Evolutionary conservation across 192 early-diverging fungal genomes (phyloP), one percentile per base, ranked within the genome.

Genomic region (Gamsiella multidivaricata): DNA sequence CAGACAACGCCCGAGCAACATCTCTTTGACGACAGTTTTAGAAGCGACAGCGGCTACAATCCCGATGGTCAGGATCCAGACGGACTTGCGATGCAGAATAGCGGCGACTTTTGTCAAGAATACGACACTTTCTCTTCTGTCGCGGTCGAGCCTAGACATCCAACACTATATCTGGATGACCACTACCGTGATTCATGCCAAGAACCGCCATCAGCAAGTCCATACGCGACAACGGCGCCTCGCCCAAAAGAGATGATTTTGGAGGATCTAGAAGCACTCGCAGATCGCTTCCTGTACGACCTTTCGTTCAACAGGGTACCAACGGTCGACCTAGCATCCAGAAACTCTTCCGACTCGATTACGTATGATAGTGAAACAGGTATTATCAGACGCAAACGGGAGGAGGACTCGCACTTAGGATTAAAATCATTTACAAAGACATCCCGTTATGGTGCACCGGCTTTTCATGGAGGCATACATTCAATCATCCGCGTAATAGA

Each of bases 171-270:
- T 4, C 6, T 55, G 31, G 33, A 34, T 28, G 32, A 17, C 3
- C 29, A 20, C n/a, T 46, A 14, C 43, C 15, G n/a, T n/a, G 43
- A 46, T 46, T 46, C 4, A 14, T 14, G 6, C 14, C 43, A 46
- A n/a, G n/a, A n/a, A n/a, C n/a, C n/a, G 32, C 7, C 32, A 18
- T 54, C n/a, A 25, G 15, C 36, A 32, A 37, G 61, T 41, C 50
- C 50, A 0, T 73, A 52, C 43, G 54, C 65, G 62, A 18, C 25
- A 9, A 65, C 70, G 14, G 60, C 23, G 28, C 55, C 34, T 33
- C 70, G 28, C 7, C 22, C 61, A 6, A 54, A 49, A n/a, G 54
- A 59, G 12, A 65, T 61, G 70, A 39, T 65, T 12, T 56, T 73
- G 8, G 70, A 65, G 23, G 52, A 53, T 10, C 17, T 73, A 2